Evolutionary conservation across 257 asterid species (phyloP).

Genomic region (Capsicum pubescens): DNA sequence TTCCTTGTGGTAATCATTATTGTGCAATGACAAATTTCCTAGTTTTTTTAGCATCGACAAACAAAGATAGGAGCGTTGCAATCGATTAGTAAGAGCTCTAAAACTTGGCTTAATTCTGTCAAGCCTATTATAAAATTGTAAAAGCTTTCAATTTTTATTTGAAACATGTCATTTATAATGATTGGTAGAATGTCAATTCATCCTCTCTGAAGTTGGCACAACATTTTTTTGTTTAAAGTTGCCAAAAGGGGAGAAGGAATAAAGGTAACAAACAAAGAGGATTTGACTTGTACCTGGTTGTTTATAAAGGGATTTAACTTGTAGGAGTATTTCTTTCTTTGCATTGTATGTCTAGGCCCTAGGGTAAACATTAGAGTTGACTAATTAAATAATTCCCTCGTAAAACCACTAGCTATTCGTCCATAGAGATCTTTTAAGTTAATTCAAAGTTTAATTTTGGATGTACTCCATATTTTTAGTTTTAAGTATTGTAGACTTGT

Average conservation of each 20-base stretch:
- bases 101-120: neutral
- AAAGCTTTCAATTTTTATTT: neutral
- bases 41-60: neutral
- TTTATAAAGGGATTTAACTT: neutral
- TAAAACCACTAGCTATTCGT: neutral
- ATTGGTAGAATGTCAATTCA: neutral
- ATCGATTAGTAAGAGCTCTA: neutral
- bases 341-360: neutral
- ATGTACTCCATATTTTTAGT: neutral
- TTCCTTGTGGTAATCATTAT: constrained; percentile 1
- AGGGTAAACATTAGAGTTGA: neutral
- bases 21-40: neutral
- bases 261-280: neutral
- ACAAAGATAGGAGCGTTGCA: neutral
- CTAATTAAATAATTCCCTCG: neutral
- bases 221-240: neutral
- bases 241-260: neutral
- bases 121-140: neutral
- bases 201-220: constrained; percentile 2
- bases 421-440: neutral
- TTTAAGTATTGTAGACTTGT: neutral
- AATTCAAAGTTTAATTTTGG: neutral
- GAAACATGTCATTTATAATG: neutral
- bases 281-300: constrained; percentile 1
- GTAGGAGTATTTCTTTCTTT: neutral